Percentiles rank a stretch among this genome's conserved stretches.
phyloP scores from a whole-genome alignment of 352 stramenopile species.

The Pythium plurisporium region DNA sequence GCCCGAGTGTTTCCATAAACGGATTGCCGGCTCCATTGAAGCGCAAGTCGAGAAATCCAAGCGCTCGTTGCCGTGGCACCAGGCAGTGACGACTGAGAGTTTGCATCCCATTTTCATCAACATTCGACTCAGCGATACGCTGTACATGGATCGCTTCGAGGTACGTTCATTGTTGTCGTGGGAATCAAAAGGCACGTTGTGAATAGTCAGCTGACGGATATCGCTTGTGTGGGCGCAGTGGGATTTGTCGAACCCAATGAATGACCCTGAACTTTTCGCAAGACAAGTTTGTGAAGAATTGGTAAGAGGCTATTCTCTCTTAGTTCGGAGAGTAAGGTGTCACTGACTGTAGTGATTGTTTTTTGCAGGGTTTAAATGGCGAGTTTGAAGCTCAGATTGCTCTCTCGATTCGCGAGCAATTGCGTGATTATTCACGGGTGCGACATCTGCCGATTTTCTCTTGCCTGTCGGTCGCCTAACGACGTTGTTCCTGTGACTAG shows the following conservation, averaged over 20 bases:
- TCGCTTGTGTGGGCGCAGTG: no score
- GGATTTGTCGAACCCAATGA: conserved; percentile 61
- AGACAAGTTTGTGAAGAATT: conserved; percentile 62
- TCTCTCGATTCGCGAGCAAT: conserved; percentile 73
- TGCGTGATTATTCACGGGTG: conserved; percentile 72
- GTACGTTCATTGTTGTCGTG: conserved; percentile 17
- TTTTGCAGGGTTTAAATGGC: conserved; percentile 53
- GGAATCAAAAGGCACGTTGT: no score
- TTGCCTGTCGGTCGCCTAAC: not conserved
- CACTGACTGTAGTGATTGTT: not conserved
- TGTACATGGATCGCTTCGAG: conserved; percentile 80
- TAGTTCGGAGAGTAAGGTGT: not conserved
- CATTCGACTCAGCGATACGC: conserved; percentile 73
- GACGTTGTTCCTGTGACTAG: no score
- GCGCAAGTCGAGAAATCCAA: conserved; percentile 67
- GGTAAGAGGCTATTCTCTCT: conserved; percentile 25
- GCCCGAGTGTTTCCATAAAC: conserved; percentile 67
- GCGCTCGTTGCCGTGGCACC: conserved; percentile 47
- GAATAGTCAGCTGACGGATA: no score
- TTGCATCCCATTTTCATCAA: conserved; percentile 81
- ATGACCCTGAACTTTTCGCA: conserved; percentile 69
- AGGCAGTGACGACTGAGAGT: conserved; percentile 49
- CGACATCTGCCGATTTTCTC: not conserved
- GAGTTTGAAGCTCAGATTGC: conserved; percentile 78
- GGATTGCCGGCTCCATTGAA: conserved; percentile 55